phyloP scores from a whole-genome alignment of 805 yeast genomes.

The Metschnikowia dekortorum region DNA sequence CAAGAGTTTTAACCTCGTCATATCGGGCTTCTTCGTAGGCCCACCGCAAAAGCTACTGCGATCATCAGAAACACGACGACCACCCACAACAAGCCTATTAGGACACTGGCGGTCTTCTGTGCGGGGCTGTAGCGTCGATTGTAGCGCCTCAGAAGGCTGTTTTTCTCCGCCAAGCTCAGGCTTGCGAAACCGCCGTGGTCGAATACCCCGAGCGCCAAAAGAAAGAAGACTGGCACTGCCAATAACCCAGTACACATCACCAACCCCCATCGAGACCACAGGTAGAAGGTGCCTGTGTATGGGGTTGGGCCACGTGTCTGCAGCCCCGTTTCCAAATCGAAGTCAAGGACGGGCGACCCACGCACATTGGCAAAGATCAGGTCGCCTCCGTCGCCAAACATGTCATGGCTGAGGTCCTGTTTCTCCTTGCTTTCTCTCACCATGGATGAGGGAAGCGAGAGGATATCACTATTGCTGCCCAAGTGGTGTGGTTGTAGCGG shows the following conservation, averaged over 20 bases:
- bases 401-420: constrained; percentile 1
- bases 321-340: neutral
- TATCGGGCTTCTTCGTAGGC: constrained; percentile 7
- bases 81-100: constrained; percentile 33
- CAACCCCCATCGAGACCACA: constrained; percentile 19
- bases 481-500: neutral
- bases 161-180: constrained; percentile 11
- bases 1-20: constrained; percentile 1
- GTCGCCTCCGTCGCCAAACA: constrained; percentile 2
- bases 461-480: neutral
- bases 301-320: neutral
- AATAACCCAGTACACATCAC: constrained; percentile 32
- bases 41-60: constrained; percentile 36
- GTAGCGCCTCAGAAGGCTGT: constrained; percentile 8
- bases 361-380: neutral
- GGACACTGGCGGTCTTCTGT: constrained; percentile 30
- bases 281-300: constrained; percentile 1
- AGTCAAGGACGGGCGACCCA: neutral
- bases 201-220: constrained; percentile 32
- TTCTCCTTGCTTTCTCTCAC: constrained; percentile 12
- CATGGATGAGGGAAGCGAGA: constrained; percentile 11
- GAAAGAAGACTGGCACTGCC: constrained; percentile 36
- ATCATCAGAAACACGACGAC: constrained; percentile 33
- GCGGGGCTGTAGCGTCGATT: constrained; percentile 10
- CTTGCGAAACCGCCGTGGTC: constrained; percentile 22